Percentiles rank a stretch among this genome's conserved stretches.
phyloP scores from a whole-genome alignment of 2,329 filamentous ascomycete species.

The Colletotrichum brevisporum region DNA sequence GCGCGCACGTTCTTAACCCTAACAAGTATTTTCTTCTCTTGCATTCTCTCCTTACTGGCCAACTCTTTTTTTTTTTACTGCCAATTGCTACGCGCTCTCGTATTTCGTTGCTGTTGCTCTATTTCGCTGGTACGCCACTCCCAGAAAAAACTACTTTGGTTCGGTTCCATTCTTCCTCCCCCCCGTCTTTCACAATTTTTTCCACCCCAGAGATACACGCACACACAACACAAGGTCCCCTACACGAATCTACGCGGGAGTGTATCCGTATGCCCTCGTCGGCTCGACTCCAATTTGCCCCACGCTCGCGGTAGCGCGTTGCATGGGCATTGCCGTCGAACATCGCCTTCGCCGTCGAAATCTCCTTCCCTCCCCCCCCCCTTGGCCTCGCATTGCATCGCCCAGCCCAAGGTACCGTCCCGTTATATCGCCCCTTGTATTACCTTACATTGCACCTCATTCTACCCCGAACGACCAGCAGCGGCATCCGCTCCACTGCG shows the following conservation, averaged over 20 bases:
- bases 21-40: conserved; percentile 19
- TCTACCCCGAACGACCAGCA: conserved; percentile 38
- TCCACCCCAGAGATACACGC: neutral
- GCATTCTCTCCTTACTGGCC: neutral
- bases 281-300: conserved; percentile 31
- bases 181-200: too few relatives aligned
- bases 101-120: neutral
- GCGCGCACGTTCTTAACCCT: conserved; percentile 33
- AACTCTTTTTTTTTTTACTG: neutral
- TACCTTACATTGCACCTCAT: conserved; percentile 38
- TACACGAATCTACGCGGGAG: neutral
- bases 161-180: neutral
- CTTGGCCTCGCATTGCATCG: conserved; percentile 28
- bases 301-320: conserved; percentile 33
- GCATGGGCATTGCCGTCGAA: conserved; percentile 36
- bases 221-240: conserved; percentile 4
- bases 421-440: conserved; percentile 36
- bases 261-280: conserved; percentile 18
- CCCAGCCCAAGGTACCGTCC: conserved; percentile 33
- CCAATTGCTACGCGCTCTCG: neutral
- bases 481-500: conserved; percentile 33
- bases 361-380: conserved; percentile 13
- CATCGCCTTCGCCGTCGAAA: conserved; percentile 24
- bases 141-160: conserved; percentile 1
- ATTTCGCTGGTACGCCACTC: too few relatives aligned